Evolutionary conservation across 179 eudicot species (phyloP), one percentile per base, ranked within the genome.

Genomic region (Actinidia arguta): DNA sequence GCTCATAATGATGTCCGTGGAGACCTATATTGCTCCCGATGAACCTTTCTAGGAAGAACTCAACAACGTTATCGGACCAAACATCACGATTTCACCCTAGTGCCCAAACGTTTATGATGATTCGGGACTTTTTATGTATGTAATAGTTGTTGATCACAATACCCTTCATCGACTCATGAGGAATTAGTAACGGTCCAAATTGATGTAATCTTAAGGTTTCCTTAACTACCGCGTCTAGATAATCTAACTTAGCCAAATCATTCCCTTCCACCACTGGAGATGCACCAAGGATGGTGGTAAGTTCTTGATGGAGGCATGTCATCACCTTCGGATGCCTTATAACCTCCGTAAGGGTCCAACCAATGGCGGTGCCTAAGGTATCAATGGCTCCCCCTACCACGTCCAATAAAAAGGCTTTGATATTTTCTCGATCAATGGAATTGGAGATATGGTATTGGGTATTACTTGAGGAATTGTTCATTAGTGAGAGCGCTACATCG

Each of bases 31-130:
- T 27, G 18, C 36, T 27, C 2, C 48, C 56, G 4, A 76, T 18
- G 27, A 86, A 86, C 58, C 88, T 86, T 73, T 86, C 86, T 0
- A 86, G 88, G 4, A 80, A 56, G 54, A 86, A 83, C 16, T 81
- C 80, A 0, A 70, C 78, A 0, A 46, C 78, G 46, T 82, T 82
- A 3, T 85, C 78, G 4, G 81, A 69, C 88, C 88, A 86, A 8
- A 66, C 75, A 0, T 59, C 56, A 0, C 78, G 82, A 25, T 86
- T 86, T 36, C 76, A 78, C 7, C 80, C 86, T 0, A 83, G 48
- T 0, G 80, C 84, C 84, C 85, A 86, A 5, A 17, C 22, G 42
- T 83, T 86, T 5, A 86, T 13, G 3, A 86, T 20, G 9, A 86
- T 25, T 5, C 85, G 66, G 16, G 88, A 75, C 24, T 82, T 79